These are phyloP conservation scores for Claviceps sp. DNA, from an alignment of 2,329 filamentous ascomycete genomes.

Conservation along the genomic window DNA sequence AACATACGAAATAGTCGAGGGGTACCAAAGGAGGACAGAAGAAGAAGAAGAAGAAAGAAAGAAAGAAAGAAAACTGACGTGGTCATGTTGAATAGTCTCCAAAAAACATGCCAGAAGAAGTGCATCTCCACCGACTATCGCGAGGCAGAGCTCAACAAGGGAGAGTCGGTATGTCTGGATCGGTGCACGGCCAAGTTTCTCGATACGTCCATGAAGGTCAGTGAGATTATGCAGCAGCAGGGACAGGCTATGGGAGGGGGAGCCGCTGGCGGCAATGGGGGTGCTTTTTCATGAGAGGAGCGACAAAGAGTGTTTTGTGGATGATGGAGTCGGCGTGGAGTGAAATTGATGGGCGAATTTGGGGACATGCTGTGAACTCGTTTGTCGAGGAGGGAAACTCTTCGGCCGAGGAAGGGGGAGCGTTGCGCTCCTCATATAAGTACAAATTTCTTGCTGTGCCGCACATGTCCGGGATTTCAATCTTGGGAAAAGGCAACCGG, in stretches of 20 bases:
- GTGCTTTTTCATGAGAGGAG: constrained; percentile 16
- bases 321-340: background rate
- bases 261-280: constrained; percentile 20
- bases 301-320: background rate
- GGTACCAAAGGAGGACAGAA: background rate
- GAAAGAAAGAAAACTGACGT: background rate
- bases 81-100: constrained; percentile 43
- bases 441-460: background rate
- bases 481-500: too few relatives aligned
- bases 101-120: constrained; percentile 83
- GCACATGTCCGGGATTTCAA: background rate
- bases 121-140: constrained; percentile 88
- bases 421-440: background rate
- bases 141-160: constrained; percentile 95
- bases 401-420: too few relatives aligned
- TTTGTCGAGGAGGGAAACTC: background rate
- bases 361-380: background rate
- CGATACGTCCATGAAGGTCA: constrained; percentile 95
- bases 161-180: constrained; percentile 95
- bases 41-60: background rate
- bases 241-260: constrained; percentile 50
- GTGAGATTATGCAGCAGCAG: constrained; percentile 89
- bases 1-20: background rate
- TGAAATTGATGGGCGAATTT: background rate
- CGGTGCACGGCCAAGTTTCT: constrained; percentile 98